phyloP scores from a whole-genome alignment of 2,329 filamentous ascomycete genomes.

The Epichloe sylvatica region DNA sequence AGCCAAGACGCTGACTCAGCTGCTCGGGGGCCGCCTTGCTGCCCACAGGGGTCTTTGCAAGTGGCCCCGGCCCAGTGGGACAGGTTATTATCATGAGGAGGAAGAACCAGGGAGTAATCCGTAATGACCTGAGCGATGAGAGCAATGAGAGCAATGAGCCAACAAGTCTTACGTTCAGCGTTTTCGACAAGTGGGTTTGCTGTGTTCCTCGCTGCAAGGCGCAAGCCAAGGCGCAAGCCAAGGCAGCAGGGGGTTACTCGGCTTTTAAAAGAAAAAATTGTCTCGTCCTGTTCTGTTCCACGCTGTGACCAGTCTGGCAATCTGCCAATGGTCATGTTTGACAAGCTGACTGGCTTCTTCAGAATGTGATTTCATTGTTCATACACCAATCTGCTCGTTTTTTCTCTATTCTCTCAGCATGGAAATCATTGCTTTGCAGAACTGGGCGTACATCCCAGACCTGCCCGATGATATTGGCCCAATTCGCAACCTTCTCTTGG shows the following conservation, averaged over 20 bases:
- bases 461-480: conserved; percentile 24
- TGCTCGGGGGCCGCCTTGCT: too few species aligned
- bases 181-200: too few species aligned
- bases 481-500: conserved; percentile 22
- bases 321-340: not conserved
- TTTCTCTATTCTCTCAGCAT: conserved; percentile 9
- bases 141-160: not conserved
- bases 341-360: not conserved
- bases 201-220: too few species aligned
- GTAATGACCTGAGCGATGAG: not conserved
- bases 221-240: too few species aligned
- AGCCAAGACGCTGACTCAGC: not conserved
- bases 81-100: not conserved
- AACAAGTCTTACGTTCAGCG: too few species aligned
- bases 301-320: not conserved
- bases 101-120: not conserved
- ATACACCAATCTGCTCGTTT: not conserved
- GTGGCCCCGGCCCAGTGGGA: not conserved
- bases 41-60: not conserved
- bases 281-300: too few species aligned
- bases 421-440: conserved; percentile 22
- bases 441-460: conserved; percentile 24
- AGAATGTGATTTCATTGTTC: not conserved
- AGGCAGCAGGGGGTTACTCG: too few species aligned
- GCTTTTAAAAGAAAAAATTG: too few species aligned